Percentiles rank a stretch among this genome's conserved stretches.
Evolutionary conservation across 257 asterid genomes (phyloP).

Genomic region (Coffea eugenioides): DNA sequence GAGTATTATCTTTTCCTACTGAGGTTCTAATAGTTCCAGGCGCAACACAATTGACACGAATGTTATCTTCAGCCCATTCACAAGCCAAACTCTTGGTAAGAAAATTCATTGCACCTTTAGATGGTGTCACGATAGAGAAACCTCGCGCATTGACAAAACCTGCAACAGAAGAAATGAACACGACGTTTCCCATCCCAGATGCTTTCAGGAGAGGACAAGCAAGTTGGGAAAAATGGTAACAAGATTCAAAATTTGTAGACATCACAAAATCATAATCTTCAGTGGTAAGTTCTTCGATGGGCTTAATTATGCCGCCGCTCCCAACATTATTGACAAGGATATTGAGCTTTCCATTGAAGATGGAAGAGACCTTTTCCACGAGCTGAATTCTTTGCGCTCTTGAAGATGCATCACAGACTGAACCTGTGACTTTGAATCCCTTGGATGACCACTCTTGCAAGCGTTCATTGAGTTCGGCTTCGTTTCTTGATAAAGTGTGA

Average conservation of each 20-base stretch:
- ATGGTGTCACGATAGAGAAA: too few relatives aligned
- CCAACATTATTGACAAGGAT: conserved; percentile 19
- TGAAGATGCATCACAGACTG: conserved; percentile 12
- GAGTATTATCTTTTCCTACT: background rate
- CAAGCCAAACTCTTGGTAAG: conserved; percentile 15
- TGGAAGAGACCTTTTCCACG: background rate
- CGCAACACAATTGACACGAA: conserved; percentile 4
- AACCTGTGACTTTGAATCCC: conserved; percentile 16
- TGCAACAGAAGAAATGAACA: too few relatives aligned
- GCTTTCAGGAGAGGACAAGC: conserved; percentile 23
- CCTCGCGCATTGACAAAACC: too few relatives aligned
- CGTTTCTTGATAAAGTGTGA: conserved; percentile 10
- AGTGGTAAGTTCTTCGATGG: background rate
- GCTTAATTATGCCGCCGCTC: background rate
- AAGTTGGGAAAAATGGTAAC: conserved; percentile 22
- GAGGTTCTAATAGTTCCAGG: conserved; percentile 2
- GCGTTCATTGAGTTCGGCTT: background rate
- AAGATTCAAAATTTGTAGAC: conserved; percentile 25
- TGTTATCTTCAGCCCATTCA: conserved; percentile 5
- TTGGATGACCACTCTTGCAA: conserved; percentile 7
- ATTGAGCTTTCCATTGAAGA: background rate
- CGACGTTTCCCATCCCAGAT: conserved; percentile 22
- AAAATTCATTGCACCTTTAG: background rate
- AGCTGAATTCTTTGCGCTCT: background rate
- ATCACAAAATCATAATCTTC: background rate